phyloP scores from a whole-genome alignment of 2,329 filamentous ascomycete species.

The Cladosporium velox region DNA sequence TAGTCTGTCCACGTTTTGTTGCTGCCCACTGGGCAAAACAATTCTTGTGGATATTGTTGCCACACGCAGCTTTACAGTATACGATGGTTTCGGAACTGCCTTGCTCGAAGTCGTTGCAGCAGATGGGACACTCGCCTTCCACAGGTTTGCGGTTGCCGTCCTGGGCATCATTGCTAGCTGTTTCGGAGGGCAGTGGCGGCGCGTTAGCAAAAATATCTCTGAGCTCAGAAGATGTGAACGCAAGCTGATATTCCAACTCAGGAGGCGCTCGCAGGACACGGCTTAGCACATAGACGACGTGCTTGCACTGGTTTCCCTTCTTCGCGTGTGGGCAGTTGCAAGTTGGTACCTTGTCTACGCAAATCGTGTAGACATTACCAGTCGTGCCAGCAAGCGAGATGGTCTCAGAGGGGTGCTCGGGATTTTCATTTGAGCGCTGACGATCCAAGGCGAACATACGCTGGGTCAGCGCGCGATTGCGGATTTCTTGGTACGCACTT shows the following conservation, averaged over 20 bases:
- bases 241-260: conserved; percentile 62
- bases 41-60: conserved; percentile 61
- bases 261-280: conserved; percentile 59
- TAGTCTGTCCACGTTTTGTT: conserved; percentile 29
- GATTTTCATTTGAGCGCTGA: conserved; percentile 22
- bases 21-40: conserved; percentile 59
- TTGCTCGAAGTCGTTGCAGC: conserved; percentile 42
- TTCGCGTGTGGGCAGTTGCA: conserved; percentile 35
- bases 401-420: conserved; percentile 51
- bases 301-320: conserved; percentile 61
- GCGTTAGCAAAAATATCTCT: conserved; percentile 58
- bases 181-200: conserved; percentile 50
- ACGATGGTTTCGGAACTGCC: conserved; percentile 47
- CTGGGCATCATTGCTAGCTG: conserved; percentile 34
- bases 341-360: conserved; percentile 53
- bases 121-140: conserved; percentile 65
- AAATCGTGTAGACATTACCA: conserved; percentile 63
- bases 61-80: conserved; percentile 63
- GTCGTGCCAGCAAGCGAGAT: conserved; percentile 62
- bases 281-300: conserved; percentile 62
- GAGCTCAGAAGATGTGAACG: conserved; percentile 60
- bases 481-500: conserved; percentile 28
- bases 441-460: conserved; percentile 37
- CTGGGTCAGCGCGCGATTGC: conserved; percentile 35
- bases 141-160: conserved; percentile 59